A percentile compares a stretch with the other conserved stretches of the same genome.
Conservation (phyloP, 2,329 filamentous ascomycete species). For the Botrytis squamosa region DNA sequence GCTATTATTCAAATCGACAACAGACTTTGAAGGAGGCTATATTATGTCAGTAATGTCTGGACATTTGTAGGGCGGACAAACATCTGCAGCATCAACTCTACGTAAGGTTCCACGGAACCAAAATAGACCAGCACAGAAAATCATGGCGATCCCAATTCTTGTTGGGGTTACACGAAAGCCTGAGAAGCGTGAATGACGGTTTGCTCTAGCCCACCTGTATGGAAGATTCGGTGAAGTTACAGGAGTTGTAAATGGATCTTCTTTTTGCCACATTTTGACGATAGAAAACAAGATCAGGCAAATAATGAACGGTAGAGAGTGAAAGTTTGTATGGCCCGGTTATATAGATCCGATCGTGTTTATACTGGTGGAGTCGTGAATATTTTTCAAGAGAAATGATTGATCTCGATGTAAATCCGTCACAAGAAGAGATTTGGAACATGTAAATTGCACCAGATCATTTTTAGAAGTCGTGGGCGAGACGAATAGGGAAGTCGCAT, state of each 20-base stretch:
- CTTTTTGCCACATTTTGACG: slow-evolving; percentile 29
- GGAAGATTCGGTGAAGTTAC: slow-evolving; percentile 13
- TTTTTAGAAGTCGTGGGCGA: neutral
- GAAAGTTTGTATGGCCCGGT: neutral
- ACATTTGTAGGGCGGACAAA: neutral
- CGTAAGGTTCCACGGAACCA: slow-evolving; percentile 17
- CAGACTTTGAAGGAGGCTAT: neutral
- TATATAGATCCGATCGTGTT: too few species aligned
- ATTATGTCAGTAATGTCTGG: neutral
- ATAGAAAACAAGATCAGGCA: neutral
- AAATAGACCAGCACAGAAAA: slow-evolving; percentile 22
- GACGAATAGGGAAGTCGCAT: neutral
- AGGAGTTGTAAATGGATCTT: slow-evolving; percentile 33
- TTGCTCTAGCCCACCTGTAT: slow-evolving; percentile 29
- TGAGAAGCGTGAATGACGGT: slow-evolving; percentile 27
- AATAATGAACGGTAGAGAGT: too few species aligned
- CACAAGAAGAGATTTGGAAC: neutral
- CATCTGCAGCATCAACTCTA: neutral
- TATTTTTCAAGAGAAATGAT: neutral
- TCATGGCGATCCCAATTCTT: slow-evolving; percentile 23
- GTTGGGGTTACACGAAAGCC: slow-evolving; percentile 26
- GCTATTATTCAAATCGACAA: slow-evolving; percentile 17
- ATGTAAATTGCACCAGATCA: neutral
- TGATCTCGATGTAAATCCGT: too few species aligned
- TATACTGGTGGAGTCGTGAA: neutral